Conservation (phyloP, 2,329 filamentous ascomycete genomes). For the Macrophomina phaseolina region DNA sequence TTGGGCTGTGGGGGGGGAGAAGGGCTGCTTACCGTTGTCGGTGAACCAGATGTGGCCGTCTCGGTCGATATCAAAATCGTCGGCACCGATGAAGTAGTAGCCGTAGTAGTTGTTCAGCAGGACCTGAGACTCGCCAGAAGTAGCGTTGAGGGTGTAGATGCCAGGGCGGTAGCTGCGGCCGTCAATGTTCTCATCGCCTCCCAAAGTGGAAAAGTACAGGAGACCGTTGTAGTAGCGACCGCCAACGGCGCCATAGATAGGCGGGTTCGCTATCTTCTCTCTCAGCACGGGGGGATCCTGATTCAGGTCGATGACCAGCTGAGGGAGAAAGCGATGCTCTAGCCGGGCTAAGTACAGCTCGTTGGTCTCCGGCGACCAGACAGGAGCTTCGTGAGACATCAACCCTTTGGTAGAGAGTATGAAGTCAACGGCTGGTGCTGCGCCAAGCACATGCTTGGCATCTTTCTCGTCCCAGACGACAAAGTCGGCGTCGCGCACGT, state of each 20-base stretch:
- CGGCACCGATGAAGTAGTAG: constrained; percentile 12
- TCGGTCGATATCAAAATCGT: constrained; percentile 11
- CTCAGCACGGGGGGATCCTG: neutral
- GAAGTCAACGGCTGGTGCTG: constrained; percentile 31
- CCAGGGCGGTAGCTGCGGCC: neutral
- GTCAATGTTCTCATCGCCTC: neutral
- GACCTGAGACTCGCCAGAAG: neutral
- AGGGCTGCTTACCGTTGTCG: neutral
- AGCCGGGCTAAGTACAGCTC: constrained; percentile 4
- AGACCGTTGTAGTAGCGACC: constrained; percentile 2
- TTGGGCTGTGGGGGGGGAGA: neutral
- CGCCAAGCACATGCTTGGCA: constrained; percentile 32
- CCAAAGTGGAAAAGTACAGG: constrained; percentile 2
- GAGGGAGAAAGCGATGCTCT: neutral
- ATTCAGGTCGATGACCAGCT: constrained; percentile 13
- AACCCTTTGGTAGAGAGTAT: constrained; percentile 27
- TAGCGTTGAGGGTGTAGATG: constrained; percentile 18
- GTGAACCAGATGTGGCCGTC: constrained; percentile 25
- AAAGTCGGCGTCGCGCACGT: constrained; percentile 33
- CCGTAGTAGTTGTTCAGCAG: constrained; percentile 27
- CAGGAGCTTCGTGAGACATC: constrained; percentile 28
- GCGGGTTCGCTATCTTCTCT: neutral
- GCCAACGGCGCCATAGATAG: constrained; percentile 2
- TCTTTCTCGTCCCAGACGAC: constrained; percentile 36
- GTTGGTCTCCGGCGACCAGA: constrained; percentile 29